A percentile compares a stretch with the other conserved stretches of the same genome.
phyloP scores from a whole-genome alignment of 257 asterid species.

The Thymus mandschuricus region DNA sequence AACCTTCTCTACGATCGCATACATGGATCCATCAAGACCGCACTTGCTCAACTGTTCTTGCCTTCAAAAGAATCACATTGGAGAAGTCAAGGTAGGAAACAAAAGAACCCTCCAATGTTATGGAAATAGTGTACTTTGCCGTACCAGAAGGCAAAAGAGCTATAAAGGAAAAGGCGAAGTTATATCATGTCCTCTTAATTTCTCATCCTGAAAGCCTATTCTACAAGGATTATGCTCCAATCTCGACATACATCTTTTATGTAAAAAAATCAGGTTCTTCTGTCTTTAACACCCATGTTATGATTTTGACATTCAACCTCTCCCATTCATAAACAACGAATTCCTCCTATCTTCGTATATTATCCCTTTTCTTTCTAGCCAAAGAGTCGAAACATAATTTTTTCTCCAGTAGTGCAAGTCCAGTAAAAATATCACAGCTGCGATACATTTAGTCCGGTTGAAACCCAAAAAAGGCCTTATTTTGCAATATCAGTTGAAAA shows the following conservation, averaged over 20 bases:
- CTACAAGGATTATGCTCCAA: neutral
- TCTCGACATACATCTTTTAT: neutral
- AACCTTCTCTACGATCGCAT: conserved; percentile 84
- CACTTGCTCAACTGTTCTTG: conserved; percentile 83
- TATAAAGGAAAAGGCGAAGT: neutral
- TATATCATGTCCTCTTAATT: neutral
- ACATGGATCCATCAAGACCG: conserved; percentile 83
- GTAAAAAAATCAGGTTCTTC: neutral
- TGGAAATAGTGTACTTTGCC: conserved; percentile 9
- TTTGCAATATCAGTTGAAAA: neutral
- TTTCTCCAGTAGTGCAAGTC: neutral
- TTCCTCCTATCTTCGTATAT: neutral
- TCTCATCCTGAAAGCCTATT: neutral
- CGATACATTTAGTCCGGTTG: too few relatives aligned
- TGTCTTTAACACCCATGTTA: neutral
- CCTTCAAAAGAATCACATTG: conserved; percentile 51
- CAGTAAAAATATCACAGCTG: neutral
- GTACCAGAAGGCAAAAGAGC: conserved; percentile 13
- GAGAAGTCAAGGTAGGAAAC: conserved; percentile 21
- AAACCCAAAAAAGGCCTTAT: too few relatives aligned
- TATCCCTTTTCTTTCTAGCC: neutral
- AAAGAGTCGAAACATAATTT: neutral
- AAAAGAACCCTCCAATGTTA: conserved; percentile 7
- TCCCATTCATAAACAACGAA: neutral
- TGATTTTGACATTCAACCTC: neutral